Evolutionary conservation across 306 rosid species (phyloP).

Genomic region (Gynostemma pentaphyllum): DNA sequence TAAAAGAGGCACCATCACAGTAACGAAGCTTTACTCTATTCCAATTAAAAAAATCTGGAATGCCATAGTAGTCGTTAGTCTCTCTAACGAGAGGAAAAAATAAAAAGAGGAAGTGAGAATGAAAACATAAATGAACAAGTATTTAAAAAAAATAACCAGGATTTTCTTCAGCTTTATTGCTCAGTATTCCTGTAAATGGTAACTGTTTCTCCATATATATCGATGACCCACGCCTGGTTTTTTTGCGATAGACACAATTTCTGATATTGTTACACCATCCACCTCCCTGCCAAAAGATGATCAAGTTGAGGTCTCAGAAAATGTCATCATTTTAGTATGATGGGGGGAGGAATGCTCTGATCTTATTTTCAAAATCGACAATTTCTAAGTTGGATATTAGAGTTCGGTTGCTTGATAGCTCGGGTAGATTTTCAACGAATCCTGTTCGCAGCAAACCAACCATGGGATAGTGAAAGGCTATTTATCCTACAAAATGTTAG

Average conservation of each 20-base stretch:
- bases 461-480: too few species aligned
- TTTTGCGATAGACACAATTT: constrained; percentile 81
- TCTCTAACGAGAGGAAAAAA: background rate
- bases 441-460: too few species aligned
- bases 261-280: constrained; percentile 87
- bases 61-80: constrained; percentile 12
- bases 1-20: constrained; percentile 92
- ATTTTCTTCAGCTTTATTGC: constrained; percentile 60
- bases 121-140: background rate
- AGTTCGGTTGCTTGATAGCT: too few species aligned
- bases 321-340: background rate
- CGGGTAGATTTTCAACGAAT: too few species aligned
- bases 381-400: too few species aligned
- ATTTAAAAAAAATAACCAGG: constrained; percentile 56
- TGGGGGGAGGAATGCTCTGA: background rate
- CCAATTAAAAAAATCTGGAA: constrained; percentile 90
- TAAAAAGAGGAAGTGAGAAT: background rate
- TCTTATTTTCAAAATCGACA: too few species aligned
- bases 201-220: constrained; percentile 70
- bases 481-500: too few species aligned
- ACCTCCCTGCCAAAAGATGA: constrained; percentile 74
- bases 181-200: constrained; percentile 68
- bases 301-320: constrained; percentile 5
- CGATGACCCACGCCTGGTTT: constrained; percentile 65
- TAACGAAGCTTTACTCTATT: constrained; percentile 93